Conservation (phyloP, 345 rosid genomes). For the Noccaea bulbosa region DNA sequence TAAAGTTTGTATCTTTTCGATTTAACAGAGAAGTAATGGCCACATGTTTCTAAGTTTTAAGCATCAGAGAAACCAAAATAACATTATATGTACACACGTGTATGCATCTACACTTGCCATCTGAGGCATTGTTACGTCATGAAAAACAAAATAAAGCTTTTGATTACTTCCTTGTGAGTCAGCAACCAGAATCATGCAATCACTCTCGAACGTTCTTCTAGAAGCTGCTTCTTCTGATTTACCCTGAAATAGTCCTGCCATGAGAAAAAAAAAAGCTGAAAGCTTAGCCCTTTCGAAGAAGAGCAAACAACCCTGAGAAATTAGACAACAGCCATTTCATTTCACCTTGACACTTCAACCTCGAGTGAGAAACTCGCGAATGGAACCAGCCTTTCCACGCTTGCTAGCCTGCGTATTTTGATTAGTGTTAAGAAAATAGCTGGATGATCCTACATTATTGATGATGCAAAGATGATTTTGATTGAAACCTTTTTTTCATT, state of each 20-base stretch:
- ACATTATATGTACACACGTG: neutral
- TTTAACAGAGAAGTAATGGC: conserved; percentile 29
- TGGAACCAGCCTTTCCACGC: conserved; percentile 62
- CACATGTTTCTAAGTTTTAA: conserved; percentile 37
- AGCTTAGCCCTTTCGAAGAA: conserved; percentile 17
- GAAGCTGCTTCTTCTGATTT: conserved; percentile 18
- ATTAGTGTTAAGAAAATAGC: conserved; percentile 23
- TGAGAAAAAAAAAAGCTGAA: neutral
- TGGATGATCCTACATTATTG: neutral
- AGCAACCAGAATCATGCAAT: neutral
- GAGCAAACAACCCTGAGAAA: conserved; percentile 5
- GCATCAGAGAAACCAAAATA: conserved; percentile 23
- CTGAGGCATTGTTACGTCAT: conserved; percentile 5
- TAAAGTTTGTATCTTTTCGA: conserved; percentile 33
- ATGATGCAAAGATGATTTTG: conserved; percentile 13
- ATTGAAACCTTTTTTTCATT: conserved; percentile 66
- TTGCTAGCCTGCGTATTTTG: conserved; percentile 60
- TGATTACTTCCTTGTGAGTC: conserved; percentile 11
- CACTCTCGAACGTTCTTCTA: conserved; percentile 17
- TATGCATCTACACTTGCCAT: conserved; percentile 6
- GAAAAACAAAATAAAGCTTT: conserved; percentile 3
- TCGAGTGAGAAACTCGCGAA: conserved; percentile 54
- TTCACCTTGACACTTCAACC: conserved; percentile 45
- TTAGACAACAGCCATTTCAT: conserved; percentile 2
- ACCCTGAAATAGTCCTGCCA: conserved; percentile 14